These are phyloP conservation scores for Gracilaria vermiculophylla DNA, from an alignment of 23 red algal genomes.

Conservation along the genomic window DNA sequence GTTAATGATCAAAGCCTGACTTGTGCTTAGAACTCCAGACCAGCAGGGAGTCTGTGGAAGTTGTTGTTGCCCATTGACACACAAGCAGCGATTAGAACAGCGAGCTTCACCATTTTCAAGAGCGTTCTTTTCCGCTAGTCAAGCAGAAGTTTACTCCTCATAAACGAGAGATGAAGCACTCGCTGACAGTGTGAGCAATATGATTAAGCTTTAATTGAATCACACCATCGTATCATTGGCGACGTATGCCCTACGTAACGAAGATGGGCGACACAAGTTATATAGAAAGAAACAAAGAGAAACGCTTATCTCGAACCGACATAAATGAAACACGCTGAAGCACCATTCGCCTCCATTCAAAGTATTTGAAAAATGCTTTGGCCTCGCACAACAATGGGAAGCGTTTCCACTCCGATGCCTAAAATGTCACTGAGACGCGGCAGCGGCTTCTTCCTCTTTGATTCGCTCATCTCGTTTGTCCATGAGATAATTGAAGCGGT, in stretches of 20 bases:
- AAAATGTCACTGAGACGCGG: neutral
- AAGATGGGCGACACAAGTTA: neutral
- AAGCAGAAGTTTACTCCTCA: too few relatives aligned
- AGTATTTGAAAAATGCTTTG: neutral
- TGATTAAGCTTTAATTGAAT: neutral
- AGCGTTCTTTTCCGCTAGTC: too few relatives aligned
- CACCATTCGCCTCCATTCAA: neutral
- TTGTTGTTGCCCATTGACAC: too few relatives aligned
- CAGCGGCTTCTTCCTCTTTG: neutral
- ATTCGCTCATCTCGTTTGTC: constrained; percentile 61
- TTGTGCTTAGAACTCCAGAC: too few relatives aligned
- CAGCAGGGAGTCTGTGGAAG: too few relatives aligned
- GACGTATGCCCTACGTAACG: neutral
- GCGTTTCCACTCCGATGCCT: neutral
- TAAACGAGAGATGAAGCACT: too few relatives aligned
- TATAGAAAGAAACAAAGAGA: neutral
- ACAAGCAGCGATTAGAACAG: too few relatives aligned
- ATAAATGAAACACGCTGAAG: neutral
- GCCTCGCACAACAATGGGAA: neutral
- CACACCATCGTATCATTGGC: neutral
- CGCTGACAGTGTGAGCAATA: neutral
- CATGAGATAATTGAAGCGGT: constrained; percentile 66
- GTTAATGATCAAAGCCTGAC: too few relatives aligned
- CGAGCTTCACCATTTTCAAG: too few relatives aligned
- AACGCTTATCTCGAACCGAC: neutral